phyloP scores from a whole-genome alignment of 2,329 filamentous ascomycete genomes.

The Pochonia chlamydosporia region DNA sequence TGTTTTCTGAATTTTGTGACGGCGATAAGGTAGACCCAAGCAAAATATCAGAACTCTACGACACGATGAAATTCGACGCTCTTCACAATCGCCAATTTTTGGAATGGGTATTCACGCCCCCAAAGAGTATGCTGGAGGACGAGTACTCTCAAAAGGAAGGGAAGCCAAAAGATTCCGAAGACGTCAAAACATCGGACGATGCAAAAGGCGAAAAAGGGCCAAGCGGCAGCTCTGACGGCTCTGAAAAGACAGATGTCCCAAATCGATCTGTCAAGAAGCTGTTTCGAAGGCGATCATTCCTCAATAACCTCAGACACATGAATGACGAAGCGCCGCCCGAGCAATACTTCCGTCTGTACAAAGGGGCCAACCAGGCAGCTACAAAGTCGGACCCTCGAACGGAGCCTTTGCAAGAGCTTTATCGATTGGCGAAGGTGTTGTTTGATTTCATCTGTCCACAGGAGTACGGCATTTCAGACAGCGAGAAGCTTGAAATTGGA shows the following conservation, averaged over 20 bases:
- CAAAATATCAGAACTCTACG: slow-evolving; percentile 97
- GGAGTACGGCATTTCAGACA: slow-evolving; percentile 93
- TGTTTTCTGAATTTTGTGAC: slow-evolving; percentile 94
- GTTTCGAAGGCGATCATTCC: slow-evolving; percentile 56
- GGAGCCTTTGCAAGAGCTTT: slow-evolving; percentile 85
- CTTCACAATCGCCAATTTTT: slow-evolving; percentile 94
- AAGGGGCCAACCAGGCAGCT: slow-evolving; percentile 60
- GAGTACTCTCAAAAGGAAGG: slow-evolving; percentile 45
- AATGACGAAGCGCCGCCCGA: slow-evolving; percentile 53
- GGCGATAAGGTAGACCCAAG: slow-evolving; percentile 97
- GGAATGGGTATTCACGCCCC: slow-evolving; percentile 95
- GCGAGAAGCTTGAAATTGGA: slow-evolving; percentile 97
- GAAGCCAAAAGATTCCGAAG: slow-evolving; percentile 36
- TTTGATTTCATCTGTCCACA: slow-evolving; percentile 99
- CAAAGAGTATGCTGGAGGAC: slow-evolving; percentile 70
- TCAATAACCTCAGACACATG: slow-evolving; percentile 44
- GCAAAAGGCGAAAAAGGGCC: slow-evolving; percentile 23
- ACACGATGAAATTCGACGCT: slow-evolving; percentile 99
- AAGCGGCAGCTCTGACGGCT: slow-evolving; percentile 24
- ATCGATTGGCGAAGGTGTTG: slow-evolving; percentile 86
- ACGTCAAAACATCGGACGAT: slow-evolving; percentile 32
- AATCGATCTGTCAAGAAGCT: slow-evolving; percentile 37
- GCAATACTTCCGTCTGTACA: slow-evolving; percentile 87
- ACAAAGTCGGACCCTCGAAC: slow-evolving; percentile 79
- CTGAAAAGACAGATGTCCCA: slow-evolving; percentile 35